These are phyloP conservation scores for Colletotrichum somersetense DNA, from an alignment of 2,329 filamentous ascomycete genomes.

Conservation along the genomic window DNA sequence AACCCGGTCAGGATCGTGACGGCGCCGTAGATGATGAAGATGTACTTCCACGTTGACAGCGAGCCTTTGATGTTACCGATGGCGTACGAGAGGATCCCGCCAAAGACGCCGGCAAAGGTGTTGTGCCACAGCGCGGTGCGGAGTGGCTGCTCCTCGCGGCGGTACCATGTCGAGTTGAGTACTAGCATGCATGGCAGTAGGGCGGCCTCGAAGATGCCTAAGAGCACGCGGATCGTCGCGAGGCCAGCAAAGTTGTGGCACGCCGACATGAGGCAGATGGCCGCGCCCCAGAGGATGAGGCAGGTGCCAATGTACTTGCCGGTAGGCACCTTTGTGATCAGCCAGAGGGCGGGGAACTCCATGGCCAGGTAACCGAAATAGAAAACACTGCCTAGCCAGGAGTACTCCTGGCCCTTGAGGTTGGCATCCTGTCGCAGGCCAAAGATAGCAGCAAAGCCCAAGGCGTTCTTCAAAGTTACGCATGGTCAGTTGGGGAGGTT, in stretches of 20 bases:
- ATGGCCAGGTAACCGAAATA: constrained; percentile 71
- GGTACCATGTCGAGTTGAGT: constrained; percentile 63
- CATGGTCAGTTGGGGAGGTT: constrained; percentile 2
- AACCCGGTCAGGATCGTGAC: constrained; percentile 70
- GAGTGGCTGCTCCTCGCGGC: constrained; percentile 69
- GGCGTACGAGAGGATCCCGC: constrained; percentile 64
- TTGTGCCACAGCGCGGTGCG: constrained; percentile 75
- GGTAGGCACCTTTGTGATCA: constrained; percentile 62
- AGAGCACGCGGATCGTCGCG: constrained; percentile 43
- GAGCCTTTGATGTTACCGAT: constrained; percentile 48
- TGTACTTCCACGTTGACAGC: constrained; percentile 51
- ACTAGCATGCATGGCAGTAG: constrained; percentile 62
- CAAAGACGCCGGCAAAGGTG: constrained; percentile 55
- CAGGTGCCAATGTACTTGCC: constrained; percentile 32
- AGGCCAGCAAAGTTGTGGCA: constrained; percentile 46
- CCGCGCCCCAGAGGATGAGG: constrained; percentile 58
- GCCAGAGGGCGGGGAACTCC: constrained; percentile 68
- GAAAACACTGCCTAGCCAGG: constrained; percentile 67
- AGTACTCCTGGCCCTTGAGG: constrained; percentile 67
- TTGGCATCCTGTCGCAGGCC: constrained; percentile 63
- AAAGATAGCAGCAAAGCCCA: constrained; percentile 65
- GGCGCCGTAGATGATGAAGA: constrained; percentile 73
- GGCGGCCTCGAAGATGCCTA: constrained; percentile 44
- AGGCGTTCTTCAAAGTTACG: constrained; percentile 25
- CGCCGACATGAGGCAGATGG: constrained; percentile 51